These are phyloP conservation scores for Clonostachys rosea DNA, from an alignment of 2,329 filamentous ascomycete species.

Conservation along the genomic window DNA sequence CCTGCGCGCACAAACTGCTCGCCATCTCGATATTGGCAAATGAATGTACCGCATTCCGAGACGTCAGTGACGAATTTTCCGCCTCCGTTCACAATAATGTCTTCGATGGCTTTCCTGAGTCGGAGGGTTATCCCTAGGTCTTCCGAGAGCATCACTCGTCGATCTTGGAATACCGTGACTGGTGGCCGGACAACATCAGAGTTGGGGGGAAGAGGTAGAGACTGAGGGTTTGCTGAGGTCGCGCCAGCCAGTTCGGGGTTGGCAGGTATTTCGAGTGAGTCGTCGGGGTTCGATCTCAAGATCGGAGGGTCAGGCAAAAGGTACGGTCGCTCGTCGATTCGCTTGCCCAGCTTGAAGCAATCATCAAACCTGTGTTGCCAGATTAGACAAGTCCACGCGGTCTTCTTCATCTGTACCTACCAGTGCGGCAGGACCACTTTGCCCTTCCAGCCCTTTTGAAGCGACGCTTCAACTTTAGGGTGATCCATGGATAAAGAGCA, in stretches of 20 bases:
- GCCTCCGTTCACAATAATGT: constrained; percentile 67
- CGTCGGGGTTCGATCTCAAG: constrained; percentile 53
- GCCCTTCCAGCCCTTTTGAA: constrained; percentile 61
- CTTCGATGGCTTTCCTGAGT: constrained; percentile 52
- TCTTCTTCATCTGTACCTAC: constrained; percentile 38
- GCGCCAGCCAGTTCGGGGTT: constrained; percentile 65
- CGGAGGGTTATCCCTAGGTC: constrained; percentile 67
- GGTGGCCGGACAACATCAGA: constrained; percentile 37
- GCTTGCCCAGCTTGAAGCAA: constrained; percentile 86
- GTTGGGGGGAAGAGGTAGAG: constrained; percentile 35
- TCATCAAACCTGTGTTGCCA: constrained; percentile 74
- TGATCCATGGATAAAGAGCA: constrained; percentile 76
- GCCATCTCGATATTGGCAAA: constrained; percentile 85
- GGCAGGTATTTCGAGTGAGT: constrained; percentile 48
- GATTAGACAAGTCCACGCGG: background rate
- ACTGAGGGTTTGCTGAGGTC: constrained; percentile 41
- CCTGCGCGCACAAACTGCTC: constrained; percentile 73
- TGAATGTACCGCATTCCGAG: constrained; percentile 72
- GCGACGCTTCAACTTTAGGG: constrained; percentile 61
- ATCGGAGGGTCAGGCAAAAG: constrained; percentile 81
- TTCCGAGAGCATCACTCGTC: constrained; percentile 68
- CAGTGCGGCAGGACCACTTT: constrained; percentile 93
- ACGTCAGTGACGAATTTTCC: constrained; percentile 64
- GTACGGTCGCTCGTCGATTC: constrained; percentile 87
- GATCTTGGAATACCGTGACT: constrained; percentile 73